phyloP scores from a whole-genome alignment of 2,329 filamentous ascomycete genomes.

The Xylaria sp. region DNA sequence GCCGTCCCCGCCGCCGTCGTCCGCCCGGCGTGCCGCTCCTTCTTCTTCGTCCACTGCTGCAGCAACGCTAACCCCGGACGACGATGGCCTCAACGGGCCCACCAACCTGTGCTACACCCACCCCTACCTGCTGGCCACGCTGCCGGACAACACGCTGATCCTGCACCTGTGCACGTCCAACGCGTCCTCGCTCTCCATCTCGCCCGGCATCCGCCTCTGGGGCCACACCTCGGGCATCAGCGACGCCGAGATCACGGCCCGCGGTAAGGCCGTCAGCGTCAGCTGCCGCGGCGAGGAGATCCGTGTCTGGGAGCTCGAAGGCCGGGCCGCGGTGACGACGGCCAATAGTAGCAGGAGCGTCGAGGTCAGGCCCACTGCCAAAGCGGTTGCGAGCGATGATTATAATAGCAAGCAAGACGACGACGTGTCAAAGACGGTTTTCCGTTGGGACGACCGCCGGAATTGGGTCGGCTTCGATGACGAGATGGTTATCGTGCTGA shows the following conservation, averaged over 20 bases:
- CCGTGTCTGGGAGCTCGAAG: slow-evolving; percentile 88
- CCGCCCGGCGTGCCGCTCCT: slow-evolving; percentile 19
- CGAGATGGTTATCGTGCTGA: slow-evolving; percentile 85
- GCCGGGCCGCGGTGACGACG: no score
- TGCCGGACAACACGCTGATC: slow-evolving; percentile 86
- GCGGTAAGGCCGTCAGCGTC: slow-evolving; percentile 89
- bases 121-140: slow-evolving; percentile 81
- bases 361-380: slow-evolving; percentile 50
- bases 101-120: slow-evolving; percentile 72
- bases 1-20: slow-evolving; percentile 31
- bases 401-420: slow-evolving; percentile 13
- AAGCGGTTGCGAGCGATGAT: slow-evolving; percentile 27
- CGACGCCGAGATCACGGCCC: slow-evolving; percentile 79
- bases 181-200: slow-evolving; percentile 66
- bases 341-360: slow-evolving; percentile 52
- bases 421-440: not conserved
- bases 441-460: slow-evolving; percentile 49
- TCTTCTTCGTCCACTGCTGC: not conserved
- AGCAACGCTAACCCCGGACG: slow-evolving; percentile 10
- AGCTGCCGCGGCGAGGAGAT: slow-evolving; percentile 78
- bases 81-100: slow-evolving; percentile 47
- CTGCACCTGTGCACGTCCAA: slow-evolving; percentile 81
- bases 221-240: slow-evolving; percentile 90
- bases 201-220: slow-evolving; percentile 77
- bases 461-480: slow-evolving; percentile 88